Conservation (phyloP, 352 stramenopile species). For the Phytopythium aichiense region DNA sequence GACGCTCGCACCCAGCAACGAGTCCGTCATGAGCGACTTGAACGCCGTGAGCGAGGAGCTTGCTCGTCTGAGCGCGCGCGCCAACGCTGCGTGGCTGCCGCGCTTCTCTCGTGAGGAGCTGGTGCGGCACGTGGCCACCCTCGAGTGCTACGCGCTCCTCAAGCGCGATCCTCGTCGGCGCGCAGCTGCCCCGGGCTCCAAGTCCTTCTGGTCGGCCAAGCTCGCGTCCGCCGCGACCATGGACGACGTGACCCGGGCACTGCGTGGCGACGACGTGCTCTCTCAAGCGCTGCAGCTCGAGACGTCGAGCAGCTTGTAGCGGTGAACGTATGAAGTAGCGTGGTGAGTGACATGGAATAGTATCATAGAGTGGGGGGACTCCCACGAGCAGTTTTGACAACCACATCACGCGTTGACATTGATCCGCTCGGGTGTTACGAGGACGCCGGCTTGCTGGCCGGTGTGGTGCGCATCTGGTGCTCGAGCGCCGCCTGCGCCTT, state of each 20-base stretch:
- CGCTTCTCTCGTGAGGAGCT: constrained; percentile 54
- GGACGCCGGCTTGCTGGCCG: constrained; percentile 2
- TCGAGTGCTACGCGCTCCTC: constrained; percentile 70
- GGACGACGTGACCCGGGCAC: constrained; percentile 30
- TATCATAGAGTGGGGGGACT: constrained; percentile 4
- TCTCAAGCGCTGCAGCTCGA: constrained; percentile 18
- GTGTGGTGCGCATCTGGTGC: constrained; percentile 68
- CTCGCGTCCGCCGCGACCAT: constrained; percentile 48
- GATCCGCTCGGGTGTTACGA: not conserved
- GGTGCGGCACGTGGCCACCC: constrained; percentile 51
- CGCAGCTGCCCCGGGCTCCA: not conserved
- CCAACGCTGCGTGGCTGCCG: constrained; percentile 52
- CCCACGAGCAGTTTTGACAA: not conserved
- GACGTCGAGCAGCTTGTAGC: constrained; percentile 3
- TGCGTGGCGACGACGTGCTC: constrained; percentile 52
- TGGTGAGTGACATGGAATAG: not conserved
- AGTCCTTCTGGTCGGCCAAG: constrained; percentile 41
- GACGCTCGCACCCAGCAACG: constrained; percentile 34
- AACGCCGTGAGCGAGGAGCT: constrained; percentile 47
- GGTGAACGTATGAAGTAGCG: not conserved
- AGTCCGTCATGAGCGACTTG: constrained; percentile 28
- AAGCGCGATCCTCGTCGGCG: constrained; percentile 20
- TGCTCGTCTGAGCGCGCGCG: constrained; percentile 23
- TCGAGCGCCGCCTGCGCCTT: constrained; percentile 71
- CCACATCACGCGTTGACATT: not conserved